Evolutionary conservation across 2,329 filamentous ascomycete species (phyloP).

Genomic region (Paracoccidioides lutzii): DNA sequence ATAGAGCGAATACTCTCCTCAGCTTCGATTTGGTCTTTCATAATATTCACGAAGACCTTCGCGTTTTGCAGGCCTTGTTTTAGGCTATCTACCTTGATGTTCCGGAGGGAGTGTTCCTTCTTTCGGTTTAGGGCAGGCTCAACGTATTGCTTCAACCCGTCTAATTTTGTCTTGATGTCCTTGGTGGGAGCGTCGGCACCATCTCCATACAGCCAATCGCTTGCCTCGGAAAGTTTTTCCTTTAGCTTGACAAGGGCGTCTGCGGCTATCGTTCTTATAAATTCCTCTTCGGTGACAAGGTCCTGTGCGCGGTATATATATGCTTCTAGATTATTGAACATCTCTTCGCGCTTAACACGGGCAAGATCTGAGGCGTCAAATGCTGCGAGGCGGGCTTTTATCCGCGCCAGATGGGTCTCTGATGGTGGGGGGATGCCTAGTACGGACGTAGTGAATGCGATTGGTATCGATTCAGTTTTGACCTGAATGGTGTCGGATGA

Average conservation of each 20-base stretch:
- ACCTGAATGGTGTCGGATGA: slow-evolving; percentile 29
- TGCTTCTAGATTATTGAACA: slow-evolving; percentile 81
- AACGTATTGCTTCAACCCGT: slow-evolving; percentile 64
- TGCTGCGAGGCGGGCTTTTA: slow-evolving; percentile 61
- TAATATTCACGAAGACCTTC: slow-evolving; percentile 53
- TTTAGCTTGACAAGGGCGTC: slow-evolving; percentile 55
- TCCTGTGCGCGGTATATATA: slow-evolving; percentile 86
- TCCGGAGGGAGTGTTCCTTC: slow-evolving; percentile 58
- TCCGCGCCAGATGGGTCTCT: slow-evolving; percentile 29
- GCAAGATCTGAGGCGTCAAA: slow-evolving; percentile 78
- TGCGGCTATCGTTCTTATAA: slow-evolving; percentile 57
- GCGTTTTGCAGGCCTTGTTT: slow-evolving; percentile 60
- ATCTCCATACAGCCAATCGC: slow-evolving; percentile 86
- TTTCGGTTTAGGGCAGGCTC: slow-evolving; percentile 63
- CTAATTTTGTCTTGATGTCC: slow-evolving; percentile 62
- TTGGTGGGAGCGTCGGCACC: slow-evolving; percentile 63
- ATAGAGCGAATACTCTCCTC: slow-evolving; percentile 47
- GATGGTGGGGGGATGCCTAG: slow-evolving; percentile 31
- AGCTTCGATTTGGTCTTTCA: slow-evolving; percentile 61
- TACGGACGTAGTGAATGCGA: slow-evolving; percentile 38
- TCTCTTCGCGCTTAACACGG: slow-evolving; percentile 66
- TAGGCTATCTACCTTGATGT: slow-evolving; percentile 53
- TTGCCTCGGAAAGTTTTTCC: slow-evolving; percentile 52
- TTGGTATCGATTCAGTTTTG: slow-evolving; percentile 39
- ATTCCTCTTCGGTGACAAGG: slow-evolving; percentile 62